Percentiles rank a stretch among this genome's conserved stretches.
These are phyloP conservation scores for Zoysia matrella DNA, from an alignment of 202 grass and related monocot genomes.

Conservation along the genomic window DNA sequence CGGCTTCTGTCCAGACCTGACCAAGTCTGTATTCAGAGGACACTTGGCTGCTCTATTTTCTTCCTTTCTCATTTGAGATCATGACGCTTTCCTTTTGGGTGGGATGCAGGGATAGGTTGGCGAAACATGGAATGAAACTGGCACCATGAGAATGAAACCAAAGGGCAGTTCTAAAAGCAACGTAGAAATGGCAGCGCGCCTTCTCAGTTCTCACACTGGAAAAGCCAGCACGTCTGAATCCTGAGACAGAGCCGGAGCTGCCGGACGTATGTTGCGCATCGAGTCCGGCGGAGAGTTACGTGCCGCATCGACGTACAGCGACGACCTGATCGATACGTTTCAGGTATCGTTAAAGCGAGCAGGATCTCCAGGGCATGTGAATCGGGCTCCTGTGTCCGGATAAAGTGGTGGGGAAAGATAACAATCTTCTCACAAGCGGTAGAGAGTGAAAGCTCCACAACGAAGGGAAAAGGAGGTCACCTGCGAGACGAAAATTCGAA, in stretches of 20 bases:
- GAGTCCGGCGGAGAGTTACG: background rate
- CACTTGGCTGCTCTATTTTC: background rate
- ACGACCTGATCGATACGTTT: background rate
- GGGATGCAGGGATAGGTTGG: background rate
- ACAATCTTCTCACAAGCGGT: background rate
- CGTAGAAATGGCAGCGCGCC: background rate
- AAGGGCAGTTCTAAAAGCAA: background rate
- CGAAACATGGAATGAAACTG: background rate
- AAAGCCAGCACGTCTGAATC: conserved; percentile 20
- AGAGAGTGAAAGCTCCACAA: background rate
- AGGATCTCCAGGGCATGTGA: conserved; percentile 9
- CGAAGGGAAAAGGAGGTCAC: background rate
- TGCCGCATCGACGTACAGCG: conserved; percentile 8
- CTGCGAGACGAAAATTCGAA: background rate
- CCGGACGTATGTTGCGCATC: background rate
- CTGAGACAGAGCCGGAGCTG: conserved; percentile 1
- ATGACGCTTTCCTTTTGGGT: conserved; percentile 8
- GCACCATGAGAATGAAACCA: background rate
- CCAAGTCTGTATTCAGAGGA: background rate
- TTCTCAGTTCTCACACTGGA: background rate
- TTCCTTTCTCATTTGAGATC: background rate
- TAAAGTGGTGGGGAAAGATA: background rate
- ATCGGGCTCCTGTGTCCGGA: background rate
- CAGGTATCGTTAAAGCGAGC: background rate
- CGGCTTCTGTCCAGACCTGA: background rate